These are phyloP conservation scores for Postia placenta DNA, from an alignment of 768 basidiomycete species.

Conservation along the genomic window DNA sequence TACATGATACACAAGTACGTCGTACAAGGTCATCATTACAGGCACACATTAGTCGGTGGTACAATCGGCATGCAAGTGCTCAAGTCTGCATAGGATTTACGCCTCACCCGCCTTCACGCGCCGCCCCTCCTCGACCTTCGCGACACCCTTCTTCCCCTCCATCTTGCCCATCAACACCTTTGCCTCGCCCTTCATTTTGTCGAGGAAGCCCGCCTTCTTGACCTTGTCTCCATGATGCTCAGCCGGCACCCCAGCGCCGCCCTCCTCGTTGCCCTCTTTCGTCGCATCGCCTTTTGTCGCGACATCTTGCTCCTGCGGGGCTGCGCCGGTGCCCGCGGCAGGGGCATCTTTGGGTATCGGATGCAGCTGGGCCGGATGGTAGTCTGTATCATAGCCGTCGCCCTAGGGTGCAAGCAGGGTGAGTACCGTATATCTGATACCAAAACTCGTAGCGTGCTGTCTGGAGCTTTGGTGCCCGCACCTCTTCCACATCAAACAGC, in stretches of 20 bases:
- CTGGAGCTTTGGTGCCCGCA: neutral
- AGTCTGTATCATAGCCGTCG: slow-evolving; percentile 19
- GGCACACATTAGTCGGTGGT: too few species aligned
- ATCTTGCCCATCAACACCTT: slow-evolving; percentile 23
- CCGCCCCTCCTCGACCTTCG: slow-evolving; percentile 24
- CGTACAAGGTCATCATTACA: too few species aligned
- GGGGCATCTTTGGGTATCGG: slow-evolving; percentile 5
- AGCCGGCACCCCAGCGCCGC: neutral
- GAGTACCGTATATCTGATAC: neutral
- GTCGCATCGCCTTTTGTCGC: slow-evolving; percentile 13
- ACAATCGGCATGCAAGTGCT: too few species aligned
- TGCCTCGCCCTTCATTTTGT: slow-evolving; percentile 27
- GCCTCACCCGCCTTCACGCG: slow-evolving; percentile 18
- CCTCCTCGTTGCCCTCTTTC: slow-evolving; percentile 6
- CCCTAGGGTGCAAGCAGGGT: slow-evolving; percentile 9
- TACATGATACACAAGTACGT: too few species aligned
- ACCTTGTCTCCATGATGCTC: slow-evolving; percentile 9
- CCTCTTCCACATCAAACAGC: neutral
- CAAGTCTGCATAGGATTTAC: too few species aligned
- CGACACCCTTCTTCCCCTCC: slow-evolving; percentile 20
- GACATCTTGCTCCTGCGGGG: slow-evolving; percentile 7
- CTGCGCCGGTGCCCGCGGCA: neutral
- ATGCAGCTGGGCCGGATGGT: slow-evolving; percentile 22
- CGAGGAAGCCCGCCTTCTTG: slow-evolving; percentile 24
- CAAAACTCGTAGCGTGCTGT: too few species aligned